Percentiles rank a stretch among this genome's conserved stretches.
Evolutionary conservation across 2,329 filamentous ascomycete species (phyloP).

Genomic region (Beauveria australis): DNA sequence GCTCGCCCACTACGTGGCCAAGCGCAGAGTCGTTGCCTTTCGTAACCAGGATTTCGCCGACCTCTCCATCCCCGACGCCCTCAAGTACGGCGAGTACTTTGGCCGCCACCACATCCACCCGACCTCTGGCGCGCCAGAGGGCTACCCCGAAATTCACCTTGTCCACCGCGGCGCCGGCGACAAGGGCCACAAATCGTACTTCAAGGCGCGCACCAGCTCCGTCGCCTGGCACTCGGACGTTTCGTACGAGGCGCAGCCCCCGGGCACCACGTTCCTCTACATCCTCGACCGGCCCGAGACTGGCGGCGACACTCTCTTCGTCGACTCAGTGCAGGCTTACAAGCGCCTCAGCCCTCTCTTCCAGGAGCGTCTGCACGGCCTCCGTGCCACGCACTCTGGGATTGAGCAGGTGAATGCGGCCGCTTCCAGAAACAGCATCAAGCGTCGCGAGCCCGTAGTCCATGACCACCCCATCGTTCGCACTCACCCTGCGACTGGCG

Average conservation of each 20-base stretch:
- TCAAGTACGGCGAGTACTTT: slow-evolving; percentile 60
- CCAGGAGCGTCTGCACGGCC: slow-evolving; percentile 64
- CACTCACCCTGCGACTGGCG: slow-evolving; percentile 67
- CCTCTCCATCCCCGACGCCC: slow-evolving; percentile 52
- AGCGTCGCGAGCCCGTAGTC: slow-evolving; percentile 61
- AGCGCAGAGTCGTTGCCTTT: slow-evolving; percentile 61
- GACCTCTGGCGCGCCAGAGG: slow-evolving; percentile 60
- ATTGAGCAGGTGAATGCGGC: slow-evolving; percentile 64
- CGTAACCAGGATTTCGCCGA: slow-evolving; percentile 58
- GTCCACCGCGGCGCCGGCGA: slow-evolving; percentile 50
- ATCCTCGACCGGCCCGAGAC: slow-evolving; percentile 64
- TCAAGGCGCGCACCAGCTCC: slow-evolving; percentile 60
- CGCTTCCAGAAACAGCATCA: slow-evolving; percentile 54
- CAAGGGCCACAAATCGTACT: slow-evolving; percentile 44
- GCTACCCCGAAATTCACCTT: slow-evolving; percentile 58
- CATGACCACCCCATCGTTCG: slow-evolving; percentile 62
- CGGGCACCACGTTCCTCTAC: slow-evolving; percentile 77
- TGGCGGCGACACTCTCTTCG: slow-evolving; percentile 74
- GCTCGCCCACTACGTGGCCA: slow-evolving; percentile 55
- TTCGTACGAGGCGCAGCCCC: slow-evolving; percentile 73
- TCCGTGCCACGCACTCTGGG: slow-evolving; percentile 69
- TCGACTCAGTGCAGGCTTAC: slow-evolving; percentile 68
- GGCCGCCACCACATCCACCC: slow-evolving; percentile 64
- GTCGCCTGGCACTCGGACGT: slow-evolving; percentile 80
- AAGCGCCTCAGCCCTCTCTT: slow-evolving; percentile 66